Percentiles rank a stretch among this genome's conserved stretches.
Conservation (phyloP, 2,329 filamentous ascomycete genomes). For the Monosporascus sp. region DNA sequence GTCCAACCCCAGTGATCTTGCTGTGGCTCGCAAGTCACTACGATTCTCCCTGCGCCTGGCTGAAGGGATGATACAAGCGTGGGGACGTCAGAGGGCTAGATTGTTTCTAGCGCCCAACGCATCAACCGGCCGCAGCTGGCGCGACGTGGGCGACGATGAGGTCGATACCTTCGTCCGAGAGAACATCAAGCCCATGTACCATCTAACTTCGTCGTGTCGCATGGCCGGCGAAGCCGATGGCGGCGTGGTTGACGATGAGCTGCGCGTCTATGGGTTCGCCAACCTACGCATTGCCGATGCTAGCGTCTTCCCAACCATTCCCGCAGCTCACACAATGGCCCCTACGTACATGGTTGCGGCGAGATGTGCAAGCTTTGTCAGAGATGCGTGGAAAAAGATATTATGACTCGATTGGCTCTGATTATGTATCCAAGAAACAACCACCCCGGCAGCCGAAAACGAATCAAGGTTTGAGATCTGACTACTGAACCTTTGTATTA, state of each 20-base stretch:
- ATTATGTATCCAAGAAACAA: no score
- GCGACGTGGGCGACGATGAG: conserved; percentile 22
- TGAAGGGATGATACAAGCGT: conserved; percentile 19
- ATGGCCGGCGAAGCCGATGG: conserved; percentile 27
- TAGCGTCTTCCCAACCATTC: conserved; percentile 38
- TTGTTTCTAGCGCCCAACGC: conserved; percentile 19
- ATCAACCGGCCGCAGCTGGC: conserved; percentile 12
- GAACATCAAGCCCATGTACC: conserved; percentile 21
- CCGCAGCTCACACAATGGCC: conserved; percentile 41
- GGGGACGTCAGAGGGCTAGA: no score
- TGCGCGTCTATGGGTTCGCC: conserved; percentile 35
- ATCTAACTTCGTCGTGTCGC: conserved; percentile 38
- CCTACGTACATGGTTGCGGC: conserved; percentile 45
- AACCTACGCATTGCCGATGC: conserved; percentile 39
- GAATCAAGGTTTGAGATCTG: no score
- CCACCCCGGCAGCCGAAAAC: no score
- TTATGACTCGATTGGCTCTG: no score
- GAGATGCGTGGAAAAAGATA: conserved; percentile 1
- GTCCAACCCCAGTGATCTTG: conserved; percentile 23
- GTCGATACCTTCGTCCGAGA: conserved; percentile 23
- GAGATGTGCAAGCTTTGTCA: conserved; percentile 12
- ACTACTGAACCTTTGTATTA: no score
- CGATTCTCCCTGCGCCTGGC: conserved; percentile 28
- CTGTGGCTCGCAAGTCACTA: conserved; percentile 17
- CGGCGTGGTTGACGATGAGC: conserved; percentile 35